A percentile compares a stretch with the other conserved stretches of the same genome.
Conservation (phyloP, 139 green algal genomes). For the Eudorina sp. region DNA sequence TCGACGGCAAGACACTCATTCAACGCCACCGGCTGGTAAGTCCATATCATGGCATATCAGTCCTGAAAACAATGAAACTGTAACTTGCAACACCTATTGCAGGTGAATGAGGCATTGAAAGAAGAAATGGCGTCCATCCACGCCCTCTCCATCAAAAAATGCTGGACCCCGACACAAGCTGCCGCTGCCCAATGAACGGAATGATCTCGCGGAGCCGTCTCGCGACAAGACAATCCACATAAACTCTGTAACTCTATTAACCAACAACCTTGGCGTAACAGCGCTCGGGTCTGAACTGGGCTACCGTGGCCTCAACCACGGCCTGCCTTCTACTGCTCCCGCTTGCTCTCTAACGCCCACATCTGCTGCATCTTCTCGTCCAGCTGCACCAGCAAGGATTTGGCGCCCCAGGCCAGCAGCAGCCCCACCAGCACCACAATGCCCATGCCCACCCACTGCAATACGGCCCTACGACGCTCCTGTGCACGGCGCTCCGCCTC, state of each 20-base stretch:
- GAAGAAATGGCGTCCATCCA: slow-evolving; percentile 82
- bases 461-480: slow-evolving; percentile 29
- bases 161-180: slow-evolving; percentile 54
- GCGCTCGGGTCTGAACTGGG: no score
- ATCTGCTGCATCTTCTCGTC: background rate
- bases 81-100: background rate
- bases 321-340: no score
- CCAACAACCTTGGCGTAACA: no score
- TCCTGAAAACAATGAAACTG: background rate
- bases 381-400: background rate
- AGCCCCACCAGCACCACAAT: slow-evolving; percentile 32
- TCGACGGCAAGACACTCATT: slow-evolving; percentile 82
- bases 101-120: slow-evolving; percentile 78
- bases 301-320: no score
- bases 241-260: no score
- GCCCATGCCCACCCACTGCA: slow-evolving; percentile 7
- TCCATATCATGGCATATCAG: background rate
- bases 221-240: no score
- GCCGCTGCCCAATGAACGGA: background rate
- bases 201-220: no score
- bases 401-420: background rate
- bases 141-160: slow-evolving; percentile 80
- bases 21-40: slow-evolving; percentile 79
- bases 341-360: background rate
- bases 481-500: slow-evolving; percentile 43